Conservation (phyloP, 1,284 basidiomycete species). For the Coniferiporia weirii region DNA sequence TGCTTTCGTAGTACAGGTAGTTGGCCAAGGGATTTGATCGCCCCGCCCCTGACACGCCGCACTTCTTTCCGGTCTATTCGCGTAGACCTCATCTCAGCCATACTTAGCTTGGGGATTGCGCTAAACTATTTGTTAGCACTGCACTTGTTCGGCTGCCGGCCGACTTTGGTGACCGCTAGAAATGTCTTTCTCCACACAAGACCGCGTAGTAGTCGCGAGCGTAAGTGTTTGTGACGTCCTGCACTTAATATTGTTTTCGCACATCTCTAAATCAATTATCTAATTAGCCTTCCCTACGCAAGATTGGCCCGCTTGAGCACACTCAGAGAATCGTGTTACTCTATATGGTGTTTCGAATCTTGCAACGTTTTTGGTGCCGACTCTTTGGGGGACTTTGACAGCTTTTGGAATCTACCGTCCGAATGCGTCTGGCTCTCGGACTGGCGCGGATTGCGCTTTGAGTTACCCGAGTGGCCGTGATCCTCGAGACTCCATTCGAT, state of each 20-base stretch:
- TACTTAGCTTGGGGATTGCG: not conserved
- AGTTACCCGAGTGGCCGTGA: not conserved
- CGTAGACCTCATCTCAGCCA: not conserved
- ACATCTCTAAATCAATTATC: not conserved
- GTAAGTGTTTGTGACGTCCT: not conserved
- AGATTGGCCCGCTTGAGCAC: not conserved
- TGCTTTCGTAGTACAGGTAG: not conserved
- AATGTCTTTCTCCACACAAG: not conserved
- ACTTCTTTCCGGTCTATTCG: not conserved
- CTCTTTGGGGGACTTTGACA: not conserved
- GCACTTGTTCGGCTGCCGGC: slow-evolving; percentile 6
- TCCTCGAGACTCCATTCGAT: slow-evolving; percentile 5
- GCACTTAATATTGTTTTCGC: not conserved
- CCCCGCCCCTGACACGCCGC: not conserved
- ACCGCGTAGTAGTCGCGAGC: not conserved
- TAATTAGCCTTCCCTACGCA: not conserved
- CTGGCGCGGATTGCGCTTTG: not conserved
- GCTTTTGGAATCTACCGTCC: not conserved
- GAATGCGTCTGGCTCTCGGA: not conserved
- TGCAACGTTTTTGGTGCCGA: not conserved
- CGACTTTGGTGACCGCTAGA: not conserved
- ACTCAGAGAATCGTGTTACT: not conserved
- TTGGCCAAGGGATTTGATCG: not conserved
- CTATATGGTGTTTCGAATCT: not conserved
- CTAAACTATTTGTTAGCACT: not conserved